Conservation (phyloP, 2,329 filamentous ascomycete species). For the Lecanicillium sp. region DNA sequence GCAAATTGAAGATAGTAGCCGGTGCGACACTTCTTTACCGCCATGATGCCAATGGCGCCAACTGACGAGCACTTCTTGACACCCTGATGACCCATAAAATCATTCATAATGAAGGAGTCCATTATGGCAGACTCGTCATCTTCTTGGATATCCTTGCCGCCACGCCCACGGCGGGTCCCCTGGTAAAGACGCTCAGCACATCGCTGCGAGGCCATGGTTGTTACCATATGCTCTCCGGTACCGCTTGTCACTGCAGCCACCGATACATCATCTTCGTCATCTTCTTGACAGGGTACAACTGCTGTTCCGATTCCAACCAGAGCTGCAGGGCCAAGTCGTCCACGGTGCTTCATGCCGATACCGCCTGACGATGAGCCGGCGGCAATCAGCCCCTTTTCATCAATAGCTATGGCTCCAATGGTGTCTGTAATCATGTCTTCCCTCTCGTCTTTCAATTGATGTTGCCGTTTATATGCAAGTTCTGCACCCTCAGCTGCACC, state of each 20-base stretch:
- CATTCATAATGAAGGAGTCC: constrained; percentile 69
- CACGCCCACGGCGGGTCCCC: constrained; percentile 50
- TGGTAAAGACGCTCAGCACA: constrained; percentile 82
- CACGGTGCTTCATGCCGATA: constrained; percentile 96
- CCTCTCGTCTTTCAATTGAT: constrained; percentile 11
- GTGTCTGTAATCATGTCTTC: constrained; percentile 79
- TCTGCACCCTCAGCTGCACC: no score
- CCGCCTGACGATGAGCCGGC: constrained; percentile 94
- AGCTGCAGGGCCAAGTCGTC: constrained; percentile 85
- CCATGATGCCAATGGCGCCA: constrained; percentile 87
- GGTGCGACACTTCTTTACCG: constrained; percentile 71
- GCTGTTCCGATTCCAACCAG: constrained; percentile 87
- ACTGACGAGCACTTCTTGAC: constrained; percentile 71
- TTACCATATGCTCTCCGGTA: constrained; percentile 97
- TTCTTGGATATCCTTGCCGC: constrained; percentile 56
- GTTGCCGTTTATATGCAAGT: constrained; percentile 1
- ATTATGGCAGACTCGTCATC: constrained; percentile 72
- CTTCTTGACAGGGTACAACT: constrained; percentile 68
- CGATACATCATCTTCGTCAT: constrained; percentile 59
- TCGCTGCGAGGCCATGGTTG: constrained; percentile 80
- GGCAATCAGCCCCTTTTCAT: constrained; percentile 77
- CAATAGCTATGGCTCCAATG: constrained; percentile 90
- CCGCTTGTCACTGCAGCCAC: constrained; percentile 88
- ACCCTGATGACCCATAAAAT: constrained; percentile 89
- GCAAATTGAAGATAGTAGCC: constrained; percentile 86